Base-by-base conservation (phyloP, 495 filamentous ascomycete species). In the Polyplosphaeria fusca region DNA sequence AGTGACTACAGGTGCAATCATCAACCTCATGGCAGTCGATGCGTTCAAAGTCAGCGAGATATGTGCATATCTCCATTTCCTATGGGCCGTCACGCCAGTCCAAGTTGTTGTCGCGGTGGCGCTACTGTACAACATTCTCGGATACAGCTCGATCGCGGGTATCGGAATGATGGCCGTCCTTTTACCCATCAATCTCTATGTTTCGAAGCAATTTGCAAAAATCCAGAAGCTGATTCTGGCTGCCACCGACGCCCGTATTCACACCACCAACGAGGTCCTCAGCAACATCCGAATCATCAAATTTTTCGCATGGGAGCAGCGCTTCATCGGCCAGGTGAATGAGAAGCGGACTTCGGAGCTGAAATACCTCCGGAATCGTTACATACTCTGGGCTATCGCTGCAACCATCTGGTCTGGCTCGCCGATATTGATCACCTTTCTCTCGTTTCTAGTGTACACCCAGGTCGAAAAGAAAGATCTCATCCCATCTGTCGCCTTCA, bases 201-300 rank as follows among this genome's bases (percentile, higher is more conserved):
- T 97, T 51, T 90, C 90, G 7, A 86, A 80, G 58, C 84, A 82
- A 30, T 99, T 99, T 73, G 84, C 84, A 53, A 79, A 76, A 35
- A 86, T 87, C 3, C 92, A 97, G 68, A 91, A 91, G 69, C 79
- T 81, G 62, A 96, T 99, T 61, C 86, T 97, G 76, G 84, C 89
- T 48, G 89, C 91, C 13, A 97, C 94, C 4, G 94, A 99, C 74
- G 91, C 92, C 61, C 86, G 94, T 28, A 99, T 99, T 58, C 87
- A 97, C 70, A 86, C 88, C 2, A 97, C 94, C 5, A 97, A 97
- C 70, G 94, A 99, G 70, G 87, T 97, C 5, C 77, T 99, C 20
- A 92, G 94, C 65, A 99, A 96, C 61, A 97, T 99, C 61, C 82
- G 94, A 27, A 96, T 99, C 65, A 97, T 99, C 81, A 99, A 99